Base-by-base conservation (phyloP, 73 alveolate genomes). In the Stentor coeruleus region DNA sequence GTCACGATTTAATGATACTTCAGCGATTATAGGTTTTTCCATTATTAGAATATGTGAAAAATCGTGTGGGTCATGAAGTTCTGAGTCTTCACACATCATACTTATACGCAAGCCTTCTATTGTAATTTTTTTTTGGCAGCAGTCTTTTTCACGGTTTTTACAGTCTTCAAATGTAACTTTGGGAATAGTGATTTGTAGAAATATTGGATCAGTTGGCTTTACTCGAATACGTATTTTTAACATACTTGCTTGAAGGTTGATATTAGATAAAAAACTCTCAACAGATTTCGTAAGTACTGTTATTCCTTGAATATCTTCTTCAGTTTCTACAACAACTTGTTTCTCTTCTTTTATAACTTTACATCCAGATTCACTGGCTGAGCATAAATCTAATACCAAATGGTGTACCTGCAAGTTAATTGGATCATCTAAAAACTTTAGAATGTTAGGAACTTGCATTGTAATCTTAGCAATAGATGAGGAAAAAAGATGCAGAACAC, bases 81-180 rank as follows among this genome's bases (percentile, higher is more conserved):
- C 79, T 20, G 42, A 37, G 36, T 66, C 79, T 20, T 66, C 33
- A 28, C 33, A 0, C 79, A 2, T 66, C 1, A 66, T 26, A 66
- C 39, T 66, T 1, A 66, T 33, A 20, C 79, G 79, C 26, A 66
- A 33, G 14, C 79, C 79, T 66, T 66, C 79, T 20, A 66, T 66
- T 66, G 26, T 66, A 26, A 2, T 31, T 20, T 20, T 14, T 66
- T 31, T 66, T 26, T 28, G 2, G 0, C n/a, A 20, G 33, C 49
- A 66, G 33, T 20, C 79, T 2, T 57, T 57, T 20, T 66, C 41
- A 15, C 33, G 26, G 2, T 31, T 2, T 66, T 1, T 20, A 31
- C 37, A 37, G n/a, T 66, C 37, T 40, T 26, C 33, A 26, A 66
- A 1, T 28, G 79, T 28, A 66, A 31, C 79, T 31, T 66, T 66